phyloP scores from a whole-genome alignment of 768 basidiomycete genomes.

The Pisolithus orientalis region DNA sequence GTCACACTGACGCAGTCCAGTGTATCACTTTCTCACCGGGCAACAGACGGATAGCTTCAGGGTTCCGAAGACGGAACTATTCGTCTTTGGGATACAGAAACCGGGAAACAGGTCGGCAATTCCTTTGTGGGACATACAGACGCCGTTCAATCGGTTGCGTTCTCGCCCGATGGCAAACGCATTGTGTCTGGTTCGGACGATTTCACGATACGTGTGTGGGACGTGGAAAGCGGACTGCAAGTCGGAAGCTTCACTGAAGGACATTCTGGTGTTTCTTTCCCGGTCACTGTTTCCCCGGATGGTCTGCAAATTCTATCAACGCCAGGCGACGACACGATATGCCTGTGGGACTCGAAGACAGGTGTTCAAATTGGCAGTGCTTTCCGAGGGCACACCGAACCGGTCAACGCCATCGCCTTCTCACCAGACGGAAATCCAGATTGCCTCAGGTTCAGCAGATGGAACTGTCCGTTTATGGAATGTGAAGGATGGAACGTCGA shows the following conservation, averaged over 20 bases:
- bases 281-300: slow-evolving; percentile 17
- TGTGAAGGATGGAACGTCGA: neutral
- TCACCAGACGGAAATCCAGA: slow-evolving; percentile 10
- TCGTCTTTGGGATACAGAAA: slow-evolving; percentile 7
- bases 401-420: slow-evolving; percentile 4
- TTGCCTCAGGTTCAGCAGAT: slow-evolving; percentile 8
- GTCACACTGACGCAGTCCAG: neutral
- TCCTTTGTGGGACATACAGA: slow-evolving; percentile 7
- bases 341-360: slow-evolving; percentile 4
- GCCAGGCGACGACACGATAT: slow-evolving; percentile 5
- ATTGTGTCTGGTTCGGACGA: slow-evolving; percentile 9
- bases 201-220: slow-evolving; percentile 12
- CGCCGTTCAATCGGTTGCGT: slow-evolving; percentile 6
- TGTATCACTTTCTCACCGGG: slow-evolving; percentile 11
- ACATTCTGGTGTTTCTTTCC: slow-evolving; percentile 1
- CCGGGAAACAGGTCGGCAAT: slow-evolving; percentile 1
- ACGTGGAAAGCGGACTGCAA: neutral
- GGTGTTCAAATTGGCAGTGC: neutral
- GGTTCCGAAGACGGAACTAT: slow-evolving; percentile 5
- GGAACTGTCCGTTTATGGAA: slow-evolving; percentile 4
- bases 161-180: slow-evolving; percentile 10
- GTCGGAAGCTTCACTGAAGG: slow-evolving; percentile 2
- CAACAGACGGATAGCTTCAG: slow-evolving; percentile 1
- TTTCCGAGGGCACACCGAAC: neutral
- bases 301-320: slow-evolving; percentile 7